Base-by-base conservation (phyloP, 2,329 filamentous ascomycete genomes). In the Penicillium sp. region DNA sequence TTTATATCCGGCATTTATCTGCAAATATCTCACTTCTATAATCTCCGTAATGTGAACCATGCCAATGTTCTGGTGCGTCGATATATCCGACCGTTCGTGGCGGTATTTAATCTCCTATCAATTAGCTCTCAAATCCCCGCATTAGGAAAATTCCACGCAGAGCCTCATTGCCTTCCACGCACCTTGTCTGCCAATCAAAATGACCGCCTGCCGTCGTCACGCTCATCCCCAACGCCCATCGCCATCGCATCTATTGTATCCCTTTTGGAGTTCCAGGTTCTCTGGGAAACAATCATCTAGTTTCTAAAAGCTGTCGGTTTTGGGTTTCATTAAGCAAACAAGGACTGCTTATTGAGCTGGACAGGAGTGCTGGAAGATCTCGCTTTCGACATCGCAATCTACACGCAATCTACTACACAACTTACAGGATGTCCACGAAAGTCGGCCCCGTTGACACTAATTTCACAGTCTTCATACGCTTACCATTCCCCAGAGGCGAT, bases 401-500 rank as follows among this genome's bases (percentile, higher is more conserved):
- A 41, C 50, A 17, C 50, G 47, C 37, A 21, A 51, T 41, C 21
- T 29, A 41, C 21, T 29, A 41, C 48, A 63, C 15, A 21, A 49
- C 37, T 21, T 29, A 41, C 48, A 63, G 17, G 12, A 65, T 65
- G 63, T 49, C 62, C 13, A 51, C 49, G 17, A 56, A 49, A 35
- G 41, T 31, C 13, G 48, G 56, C 19, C 29, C 54, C 8, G 46
- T 43, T 19, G 46, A 65, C 7, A 58, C 63, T 43, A 67, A 76
- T 56, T 80, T 79, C 73, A 96, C 90, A 15, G 87, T 96, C 59
- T 90, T 96, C 69, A 85, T 99, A 62, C 85, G 93, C 62, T 84
- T 97, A n/a, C 94, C 94, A 25, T 95, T 96, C 69, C 85, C 89
- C 37, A 85, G 94, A 56, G 89, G 89, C 41, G 86, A 90, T 68